Evolutionary conservation across 352 stramenopile species (phyloP).

Genomic region (Pythium apleroticum): DNA sequence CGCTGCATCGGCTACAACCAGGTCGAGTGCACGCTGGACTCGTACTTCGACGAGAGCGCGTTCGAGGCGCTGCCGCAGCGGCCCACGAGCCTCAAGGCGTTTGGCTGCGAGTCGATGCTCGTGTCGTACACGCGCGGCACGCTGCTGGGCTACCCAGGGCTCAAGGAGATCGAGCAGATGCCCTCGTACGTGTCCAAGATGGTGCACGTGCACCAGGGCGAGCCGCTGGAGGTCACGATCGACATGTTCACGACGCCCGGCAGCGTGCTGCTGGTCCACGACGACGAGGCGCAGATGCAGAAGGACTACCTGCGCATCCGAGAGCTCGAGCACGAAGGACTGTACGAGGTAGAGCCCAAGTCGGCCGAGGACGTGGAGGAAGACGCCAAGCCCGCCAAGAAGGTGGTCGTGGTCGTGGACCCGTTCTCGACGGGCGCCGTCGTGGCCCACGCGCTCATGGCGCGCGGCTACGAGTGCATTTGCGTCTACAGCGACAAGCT

Average conservation of each 20-base stretch:
- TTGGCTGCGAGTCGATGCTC: constrained; percentile 92
- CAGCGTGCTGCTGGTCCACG: constrained; percentile 93
- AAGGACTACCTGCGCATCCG: constrained; percentile 83
- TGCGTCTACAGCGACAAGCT: constrained; percentile 85
- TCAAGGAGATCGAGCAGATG: constrained; percentile 89
- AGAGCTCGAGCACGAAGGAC: constrained; percentile 71
- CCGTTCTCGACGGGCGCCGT: constrained; percentile 96
- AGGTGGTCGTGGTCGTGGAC: constrained; percentile 93
- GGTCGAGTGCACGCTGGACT: constrained; percentile 79
- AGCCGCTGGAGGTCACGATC: constrained; percentile 87
- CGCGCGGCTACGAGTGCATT: constrained; percentile 88
- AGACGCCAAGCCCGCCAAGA: constrained; percentile 30
- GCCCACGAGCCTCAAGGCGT: constrained; percentile 70
- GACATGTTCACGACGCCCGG: constrained; percentile 95
- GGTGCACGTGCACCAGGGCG: constrained; percentile 82
- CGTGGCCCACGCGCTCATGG: constrained; percentile 90
- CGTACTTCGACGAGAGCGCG: constrained; percentile 15
- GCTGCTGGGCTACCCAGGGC: constrained; percentile 86
- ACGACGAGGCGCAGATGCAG: constrained; percentile 75
- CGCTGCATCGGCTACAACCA: constrained; percentile 94
- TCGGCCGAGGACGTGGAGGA: constrained; percentile 23
- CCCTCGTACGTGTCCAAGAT: constrained; percentile 92
- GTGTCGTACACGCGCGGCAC: constrained; percentile 92
- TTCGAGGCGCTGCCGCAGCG: constrained; percentile 18
- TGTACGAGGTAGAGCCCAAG: constrained; percentile 42